Evolutionary conservation across 345 rosid genomes (phyloP).

Genomic region (Euphorbia lathyris): DNA sequence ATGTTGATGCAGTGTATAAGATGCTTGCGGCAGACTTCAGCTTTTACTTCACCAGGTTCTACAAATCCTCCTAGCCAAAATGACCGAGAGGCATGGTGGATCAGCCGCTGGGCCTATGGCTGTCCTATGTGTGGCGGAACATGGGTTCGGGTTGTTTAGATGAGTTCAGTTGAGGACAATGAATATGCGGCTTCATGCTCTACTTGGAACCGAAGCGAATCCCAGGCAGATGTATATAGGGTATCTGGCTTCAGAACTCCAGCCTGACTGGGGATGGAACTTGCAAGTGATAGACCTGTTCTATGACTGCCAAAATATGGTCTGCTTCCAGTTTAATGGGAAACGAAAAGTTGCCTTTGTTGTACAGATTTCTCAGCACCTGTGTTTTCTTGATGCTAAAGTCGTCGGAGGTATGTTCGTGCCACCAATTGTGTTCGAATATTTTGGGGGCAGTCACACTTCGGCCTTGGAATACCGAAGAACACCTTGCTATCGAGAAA

Average conservation of each 20-base stretch:
- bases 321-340: background rate
- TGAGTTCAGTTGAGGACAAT: background rate
- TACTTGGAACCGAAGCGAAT: background rate
- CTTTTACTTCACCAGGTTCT: slow-evolving; percentile 66
- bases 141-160: slow-evolving; percentile 92
- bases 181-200: background rate
- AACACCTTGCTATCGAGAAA: background rate
- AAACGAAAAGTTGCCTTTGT: background rate
- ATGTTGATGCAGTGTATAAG: slow-evolving; percentile 75
- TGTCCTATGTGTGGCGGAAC: slow-evolving; percentile 99
- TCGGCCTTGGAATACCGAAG: background rate
- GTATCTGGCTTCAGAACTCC: background rate
- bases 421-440: background rate
- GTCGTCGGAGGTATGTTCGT: background rate
- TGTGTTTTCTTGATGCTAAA: background rate
- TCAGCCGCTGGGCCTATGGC: slow-evolving; percentile 93
- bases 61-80: slow-evolving; percentile 48
- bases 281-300: background rate
- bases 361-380: background rate
- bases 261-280: background rate
- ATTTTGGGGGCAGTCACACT: background rate
- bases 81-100: slow-evolving; percentile 85
- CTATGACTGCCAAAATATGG: background rate
- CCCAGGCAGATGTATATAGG: background rate
- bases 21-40: slow-evolving; percentile 93